Evolutionary conservation across 768 basidiomycete species (phyloP).

Genomic region (Leucogyrophana mollusca): DNA sequence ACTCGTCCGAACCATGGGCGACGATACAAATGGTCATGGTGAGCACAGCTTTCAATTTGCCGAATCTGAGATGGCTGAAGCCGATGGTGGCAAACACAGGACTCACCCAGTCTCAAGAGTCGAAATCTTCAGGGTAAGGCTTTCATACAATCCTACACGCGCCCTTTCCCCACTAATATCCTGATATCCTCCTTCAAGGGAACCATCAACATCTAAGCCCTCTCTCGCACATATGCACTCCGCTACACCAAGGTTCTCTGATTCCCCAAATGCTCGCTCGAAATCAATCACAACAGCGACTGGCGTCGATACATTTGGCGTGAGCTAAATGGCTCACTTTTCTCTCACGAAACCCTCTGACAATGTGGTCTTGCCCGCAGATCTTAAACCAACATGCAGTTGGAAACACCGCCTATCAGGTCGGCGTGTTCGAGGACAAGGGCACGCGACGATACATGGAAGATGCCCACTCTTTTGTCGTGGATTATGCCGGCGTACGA

Average conservation of each 20-base stretch:
- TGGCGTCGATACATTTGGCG: conserved; percentile 72
- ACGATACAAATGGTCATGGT: conserved; percentile 3
- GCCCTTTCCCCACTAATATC: no score
- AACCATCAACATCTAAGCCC: conserved; percentile 6
- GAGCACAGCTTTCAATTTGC: conserved; percentile 6
- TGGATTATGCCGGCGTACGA: conserved; percentile 86
- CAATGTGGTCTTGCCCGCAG: conserved; percentile 9
- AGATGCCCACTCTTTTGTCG: conserved; percentile 94
- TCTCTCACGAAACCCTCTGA: not conserved
- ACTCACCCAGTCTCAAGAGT: conserved; percentile 3
- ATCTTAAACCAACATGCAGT: conserved; percentile 62
- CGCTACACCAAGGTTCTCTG: conserved; percentile 37
- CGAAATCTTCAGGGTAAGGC: conserved; percentile 5
- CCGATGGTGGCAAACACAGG: not conserved
- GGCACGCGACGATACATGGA: conserved; percentile 94
- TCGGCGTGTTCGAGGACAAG: conserved; percentile 77
- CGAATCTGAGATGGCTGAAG: not conserved
- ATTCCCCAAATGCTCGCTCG: conserved; percentile 76
- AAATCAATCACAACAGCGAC: conserved; percentile 81
- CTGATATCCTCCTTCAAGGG: not conserved
- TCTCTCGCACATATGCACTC: conserved; percentile 14
- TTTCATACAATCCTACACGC: no score
- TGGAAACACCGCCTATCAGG: conserved; percentile 61
- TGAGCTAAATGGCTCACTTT: conserved; percentile 33
- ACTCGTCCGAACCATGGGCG: no score